Conservation (phyloP, 169 alveolate genomes). For the Condylostoma magnum region DNA sequence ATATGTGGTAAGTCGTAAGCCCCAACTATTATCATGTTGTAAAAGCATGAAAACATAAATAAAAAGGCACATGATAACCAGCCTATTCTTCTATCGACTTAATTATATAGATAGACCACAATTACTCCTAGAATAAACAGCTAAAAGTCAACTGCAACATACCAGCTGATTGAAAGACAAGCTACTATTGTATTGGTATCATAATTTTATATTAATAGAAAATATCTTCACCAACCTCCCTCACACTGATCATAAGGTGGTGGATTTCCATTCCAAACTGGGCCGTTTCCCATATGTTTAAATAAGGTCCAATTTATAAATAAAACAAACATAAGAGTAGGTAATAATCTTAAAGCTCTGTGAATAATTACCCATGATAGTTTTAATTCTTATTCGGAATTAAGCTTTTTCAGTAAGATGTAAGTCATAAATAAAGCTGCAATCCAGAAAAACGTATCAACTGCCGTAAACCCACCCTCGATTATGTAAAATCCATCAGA, state of each 20-base stretch:
- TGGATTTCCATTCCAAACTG: slow-evolving; percentile 36
- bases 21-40: neutral
- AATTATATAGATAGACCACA: slow-evolving; percentile 22
- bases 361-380: neutral
- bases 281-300: slow-evolving; percentile 55
- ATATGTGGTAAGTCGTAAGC: neutral
- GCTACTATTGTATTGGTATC: slow-evolving; percentile 26
- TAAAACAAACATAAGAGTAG: slow-evolving; percentile 32
- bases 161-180: slow-evolving; percentile 42
- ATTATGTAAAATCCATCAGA: too few relatives aligned
- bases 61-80: neutral
- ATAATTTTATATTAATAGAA: slow-evolving; percentile 43
- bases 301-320: slow-evolving; percentile 31
- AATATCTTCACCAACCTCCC: slow-evolving; percentile 56
- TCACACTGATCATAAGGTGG: slow-evolving; percentile 33
- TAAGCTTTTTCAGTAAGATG: slow-evolving; percentile 2
- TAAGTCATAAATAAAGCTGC: slow-evolving; percentile 53
- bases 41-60: neutral
- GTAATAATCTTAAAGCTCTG: slow-evolving; percentile 39
- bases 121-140: slow-evolving; percentile 37
- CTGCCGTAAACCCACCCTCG: slow-evolving; percentile 32
- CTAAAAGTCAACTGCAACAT: slow-evolving; percentile 52
- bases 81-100: neutral
- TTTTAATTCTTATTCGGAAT: neutral
- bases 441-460: slow-evolving; percentile 54